Evolutionary conservation across 2,329 filamentous ascomycete genomes (phyloP), one percentile per base, ranked within the genome.

Genomic region (Berkeleyomyces rouxiae): DNA sequence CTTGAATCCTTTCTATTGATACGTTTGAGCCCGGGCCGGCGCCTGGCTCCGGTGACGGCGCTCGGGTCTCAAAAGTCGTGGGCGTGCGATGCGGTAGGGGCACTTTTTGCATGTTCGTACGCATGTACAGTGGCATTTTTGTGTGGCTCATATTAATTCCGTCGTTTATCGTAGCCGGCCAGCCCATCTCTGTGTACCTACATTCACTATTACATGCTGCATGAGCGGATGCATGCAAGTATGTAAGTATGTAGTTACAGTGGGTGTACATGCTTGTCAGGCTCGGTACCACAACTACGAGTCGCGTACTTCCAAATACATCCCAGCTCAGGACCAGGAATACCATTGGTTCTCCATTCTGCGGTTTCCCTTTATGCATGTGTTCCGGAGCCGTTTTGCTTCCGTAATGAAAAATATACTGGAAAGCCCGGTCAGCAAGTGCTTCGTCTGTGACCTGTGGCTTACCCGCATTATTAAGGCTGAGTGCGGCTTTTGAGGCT

Each of bases 1-100:
- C 51, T 37, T 55, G 51, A n/a, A 55, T 55, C 51, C 51, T 55
- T 55, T 55, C 36, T 55, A 39, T 55, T 55, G 51, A 39, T 55
- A 16, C 39, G 31, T 55, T 39, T n/a, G n/a, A 37, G 51, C 51
- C 51, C 51, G 51, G 51, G 33, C 51, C 51, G 51, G 51, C 11
- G 7, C 11, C 51, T 55, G 51, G 51, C 51, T 39, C 33, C 36
- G 51, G 31, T n/a, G 10, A 16, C n/a, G 51, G 36, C 51, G 51
- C 51, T 55, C 39, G 51, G 51, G 11, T 16, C 36, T 39, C 7
- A 31, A 23, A n/a, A 39, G 16, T n/a, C 10, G n/a, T 39, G 33
- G 23, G 51, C 51, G 33, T 55, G 51, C 51, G 36, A 36, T 55
- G 23, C 33, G 36, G 33, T 55, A 55, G 51, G 51, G 33, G 33